These are phyloP conservation scores for Achlya hypogyna DNA, from an alignment of 352 stramenopile species.

Conservation along the genomic window DNA sequence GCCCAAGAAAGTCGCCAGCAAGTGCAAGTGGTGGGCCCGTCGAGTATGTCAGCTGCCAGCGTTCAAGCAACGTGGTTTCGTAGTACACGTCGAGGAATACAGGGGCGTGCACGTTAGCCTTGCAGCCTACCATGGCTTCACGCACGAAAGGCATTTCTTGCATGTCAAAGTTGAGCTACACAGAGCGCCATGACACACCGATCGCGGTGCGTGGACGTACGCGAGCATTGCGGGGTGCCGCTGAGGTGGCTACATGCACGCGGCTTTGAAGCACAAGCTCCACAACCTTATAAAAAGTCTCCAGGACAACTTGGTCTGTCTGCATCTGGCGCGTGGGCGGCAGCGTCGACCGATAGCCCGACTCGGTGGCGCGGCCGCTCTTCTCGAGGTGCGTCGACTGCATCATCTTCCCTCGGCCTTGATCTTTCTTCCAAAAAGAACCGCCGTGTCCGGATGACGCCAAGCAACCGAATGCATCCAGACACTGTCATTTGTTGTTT, in stretches of 20 bases:
- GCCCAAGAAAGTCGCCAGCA: conserved; percentile 55
- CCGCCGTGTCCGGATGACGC: no score
- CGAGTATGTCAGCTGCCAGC: conserved; percentile 61
- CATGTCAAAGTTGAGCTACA: conserved; percentile 77
- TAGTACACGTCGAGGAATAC: conserved; percentile 62
- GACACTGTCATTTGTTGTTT: no score
- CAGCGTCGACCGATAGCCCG: no score
- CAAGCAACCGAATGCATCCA: no score
- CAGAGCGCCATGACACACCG: not conserved
- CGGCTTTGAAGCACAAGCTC: conserved; percentile 78
- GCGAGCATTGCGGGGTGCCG: conserved; percentile 43
- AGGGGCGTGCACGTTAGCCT: conserved; percentile 59
- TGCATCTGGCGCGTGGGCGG: conserved; percentile 29
- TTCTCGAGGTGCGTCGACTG: conserved; percentile 2
- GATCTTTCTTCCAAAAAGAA: conserved; percentile 11
- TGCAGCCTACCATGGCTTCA: conserved; percentile 53
- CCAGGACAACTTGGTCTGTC: conserved; percentile 76
- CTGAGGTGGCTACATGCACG: conserved; percentile 52
- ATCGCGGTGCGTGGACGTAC: conserved; percentile 25
- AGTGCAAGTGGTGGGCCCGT: conserved; percentile 24
- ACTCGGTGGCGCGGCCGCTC: no score
- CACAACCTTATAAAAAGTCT: conserved; percentile 75
- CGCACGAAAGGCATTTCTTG: conserved; percentile 61
- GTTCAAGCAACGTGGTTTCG: conserved; percentile 55
- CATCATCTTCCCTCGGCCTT: not conserved